A percentile compares a stretch with the other conserved stretches of the same genome.
Evolutionary conservation across 2,329 filamentous ascomycete species (phyloP).

Genomic region (Beauveria caledonica): DNA sequence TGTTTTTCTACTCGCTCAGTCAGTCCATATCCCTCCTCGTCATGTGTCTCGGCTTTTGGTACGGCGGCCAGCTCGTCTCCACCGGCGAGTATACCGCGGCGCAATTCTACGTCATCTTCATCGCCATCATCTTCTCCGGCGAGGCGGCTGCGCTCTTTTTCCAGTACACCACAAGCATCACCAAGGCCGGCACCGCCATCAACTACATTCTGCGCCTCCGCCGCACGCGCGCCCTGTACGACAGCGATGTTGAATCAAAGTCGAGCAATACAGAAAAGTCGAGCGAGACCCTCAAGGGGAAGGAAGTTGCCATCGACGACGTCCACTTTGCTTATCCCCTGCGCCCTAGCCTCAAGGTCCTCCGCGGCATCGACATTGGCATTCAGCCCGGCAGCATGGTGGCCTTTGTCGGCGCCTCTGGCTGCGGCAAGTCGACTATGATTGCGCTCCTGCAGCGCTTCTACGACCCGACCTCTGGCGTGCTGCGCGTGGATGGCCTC

Average conservation of each 20-base stretch:
- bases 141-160: slow-evolving; percentile 35
- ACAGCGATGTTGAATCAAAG: slow-evolving; percentile 19
- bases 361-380: slow-evolving; percentile 31
- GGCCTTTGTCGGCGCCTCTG: slow-evolving; percentile 49
- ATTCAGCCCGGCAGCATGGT: slow-evolving; percentile 40
- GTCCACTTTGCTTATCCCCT: slow-evolving; percentile 51
- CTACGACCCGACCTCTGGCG: slow-evolving; percentile 28
- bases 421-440: slow-evolving; percentile 53
- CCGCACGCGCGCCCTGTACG: slow-evolving; percentile 21
- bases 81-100: slow-evolving; percentile 37
- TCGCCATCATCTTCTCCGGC: slow-evolving; percentile 39
- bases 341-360: slow-evolving; percentile 26
- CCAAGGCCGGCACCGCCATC: slow-evolving; percentile 38
- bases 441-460: slow-evolving; percentile 43
- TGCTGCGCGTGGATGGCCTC: slow-evolving; percentile 20
- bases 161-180: slow-evolving; percentile 42
- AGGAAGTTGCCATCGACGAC: slow-evolving; percentile 39
- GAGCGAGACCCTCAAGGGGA: slow-evolving; percentile 17
- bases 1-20: slow-evolving; percentile 33
- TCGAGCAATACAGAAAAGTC: not conserved
- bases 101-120: slow-evolving; percentile 44
- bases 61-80: slow-evolving; percentile 30
- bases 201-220: slow-evolving; percentile 41
- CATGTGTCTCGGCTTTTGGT: slow-evolving; percentile 34
- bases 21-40: slow-evolving; percentile 31